A percentile compares a stretch with the other conserved stretches of the same genome.
Conservation (phyloP, 768 basidiomycete species). For the Lactifluus subvellereus region DNA sequence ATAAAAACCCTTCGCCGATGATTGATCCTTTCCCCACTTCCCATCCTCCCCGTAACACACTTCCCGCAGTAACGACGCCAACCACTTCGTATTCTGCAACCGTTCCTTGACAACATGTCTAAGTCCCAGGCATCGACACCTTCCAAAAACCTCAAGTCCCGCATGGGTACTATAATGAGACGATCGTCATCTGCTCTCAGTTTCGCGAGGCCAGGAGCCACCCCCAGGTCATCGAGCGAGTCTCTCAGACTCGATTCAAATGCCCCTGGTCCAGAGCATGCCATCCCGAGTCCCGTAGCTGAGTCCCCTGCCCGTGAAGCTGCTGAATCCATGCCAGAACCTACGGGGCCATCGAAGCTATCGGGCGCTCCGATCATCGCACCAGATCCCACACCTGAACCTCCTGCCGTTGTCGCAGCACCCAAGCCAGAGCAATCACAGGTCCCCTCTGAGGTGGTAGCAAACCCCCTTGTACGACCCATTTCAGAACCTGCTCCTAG, state of each 20-base stretch:
- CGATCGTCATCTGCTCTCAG: constrained; percentile 22
- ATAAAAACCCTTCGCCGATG: constrained; percentile 17
- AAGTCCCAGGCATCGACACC: constrained; percentile 9
- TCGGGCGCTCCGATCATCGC: constrained; percentile 19
- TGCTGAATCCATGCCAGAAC: constrained; percentile 30
- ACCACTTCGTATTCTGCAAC: neutral
- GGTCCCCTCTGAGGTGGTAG: neutral
- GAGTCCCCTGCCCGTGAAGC: constrained; percentile 63
- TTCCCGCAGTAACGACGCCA: neutral
- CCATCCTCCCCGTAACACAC: constrained; percentile 8
- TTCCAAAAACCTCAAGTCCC: constrained; percentile 17
- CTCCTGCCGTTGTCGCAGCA: neutral
- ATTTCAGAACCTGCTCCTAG: neutral
- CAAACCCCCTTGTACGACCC: neutral
- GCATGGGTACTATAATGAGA: constrained; percentile 22
- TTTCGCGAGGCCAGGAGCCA: constrained; percentile 13
- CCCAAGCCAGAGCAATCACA: constrained; percentile 3
- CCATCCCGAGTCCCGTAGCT: constrained; percentile 56
- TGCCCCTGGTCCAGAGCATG: constrained; percentile 28
- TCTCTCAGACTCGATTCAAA: constrained; percentile 34
- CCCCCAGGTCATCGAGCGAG: constrained; percentile 21
- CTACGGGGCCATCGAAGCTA: constrained; percentile 29
- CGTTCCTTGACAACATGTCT: constrained; percentile 11
- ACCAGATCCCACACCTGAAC: constrained; percentile 10
- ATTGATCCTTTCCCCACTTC: constrained; percentile 9